These are phyloP conservation scores for Termitomyces sp. DNA, from an alignment of 768 basidiomycete genomes.

Conservation along the genomic window DNA sequence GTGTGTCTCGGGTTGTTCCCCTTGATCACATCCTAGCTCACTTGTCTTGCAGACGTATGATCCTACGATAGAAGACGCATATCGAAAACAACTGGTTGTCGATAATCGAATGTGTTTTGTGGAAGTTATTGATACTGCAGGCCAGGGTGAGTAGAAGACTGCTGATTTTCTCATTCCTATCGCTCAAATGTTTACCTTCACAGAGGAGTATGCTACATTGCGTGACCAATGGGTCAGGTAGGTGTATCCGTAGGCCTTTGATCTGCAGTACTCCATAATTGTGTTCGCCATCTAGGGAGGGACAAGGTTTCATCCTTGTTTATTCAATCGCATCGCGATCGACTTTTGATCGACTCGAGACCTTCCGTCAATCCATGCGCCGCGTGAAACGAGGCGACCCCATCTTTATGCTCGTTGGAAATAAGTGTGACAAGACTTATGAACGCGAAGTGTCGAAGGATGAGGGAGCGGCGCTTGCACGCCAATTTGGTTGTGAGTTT, in stretches of 20 bases:
- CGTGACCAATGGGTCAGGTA: conserved; percentile 98
- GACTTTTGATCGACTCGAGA: conserved; percentile 86
- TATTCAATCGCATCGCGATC: conserved; percentile 95
- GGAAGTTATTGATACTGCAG: conserved; percentile 96
- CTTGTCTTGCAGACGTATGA: conserved; percentile 72
- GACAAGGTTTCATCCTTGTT: conserved; percentile 96
- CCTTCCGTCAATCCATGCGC: conserved; percentile 86
- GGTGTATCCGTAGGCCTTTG: conserved; percentile 16
- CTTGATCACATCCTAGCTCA: conserved; percentile 10
- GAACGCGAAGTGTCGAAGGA: conserved; percentile 89
- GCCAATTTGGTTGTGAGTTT: conserved; percentile 86
- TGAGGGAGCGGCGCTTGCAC: conserved; percentile 80
- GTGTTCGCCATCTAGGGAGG: conserved; percentile 56
- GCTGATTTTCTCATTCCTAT: conserved; percentile 10
- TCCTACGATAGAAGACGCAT: conserved; percentile 98
- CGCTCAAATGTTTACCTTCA: conserved; percentile 7
- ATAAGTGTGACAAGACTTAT: conserved; percentile 91
- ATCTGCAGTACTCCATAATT: conserved; percentile 1
- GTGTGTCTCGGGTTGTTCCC: conserved; percentile 28
- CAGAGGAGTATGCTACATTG: conserved; percentile 96
- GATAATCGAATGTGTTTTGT: conserved; percentile 95
- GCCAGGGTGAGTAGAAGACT: conserved; percentile 67
- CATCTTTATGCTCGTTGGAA: conserved; percentile 92
- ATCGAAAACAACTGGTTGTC: conserved; percentile 91
- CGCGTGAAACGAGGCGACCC: conserved; percentile 84